Evolutionary conservation across 2,329 filamentous ascomycete species (phyloP).

Genomic region (Chaetothyriales sp.): DNA sequence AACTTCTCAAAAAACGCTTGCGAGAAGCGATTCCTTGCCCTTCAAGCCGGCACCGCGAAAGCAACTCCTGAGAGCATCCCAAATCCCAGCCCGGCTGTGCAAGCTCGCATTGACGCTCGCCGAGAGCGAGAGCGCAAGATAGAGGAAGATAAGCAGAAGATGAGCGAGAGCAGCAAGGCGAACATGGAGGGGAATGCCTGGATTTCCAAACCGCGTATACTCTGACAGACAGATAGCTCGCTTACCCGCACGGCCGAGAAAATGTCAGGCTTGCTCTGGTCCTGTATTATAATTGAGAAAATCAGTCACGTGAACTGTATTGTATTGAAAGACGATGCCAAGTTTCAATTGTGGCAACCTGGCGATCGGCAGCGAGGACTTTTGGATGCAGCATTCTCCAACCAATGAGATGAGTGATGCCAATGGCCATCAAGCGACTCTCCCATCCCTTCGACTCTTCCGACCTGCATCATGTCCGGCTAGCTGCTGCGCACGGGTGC

Average conservation of each 20-base stretch:
- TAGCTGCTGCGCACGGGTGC: neutral
- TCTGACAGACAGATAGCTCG: constrained; percentile 1
- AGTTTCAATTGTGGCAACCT: neutral
- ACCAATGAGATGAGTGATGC: too few species aligned
- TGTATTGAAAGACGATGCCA: too few species aligned
- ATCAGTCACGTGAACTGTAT: neutral
- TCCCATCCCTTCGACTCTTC: too few species aligned
- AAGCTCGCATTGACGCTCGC: constrained; percentile 15
- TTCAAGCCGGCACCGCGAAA: constrained; percentile 31
- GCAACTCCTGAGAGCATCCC: constrained; percentile 28
- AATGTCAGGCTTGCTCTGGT: too few species aligned
- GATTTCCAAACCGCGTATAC: constrained; percentile 10
- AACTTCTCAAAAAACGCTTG: constrained; percentile 37
- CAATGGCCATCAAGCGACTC: too few species aligned
- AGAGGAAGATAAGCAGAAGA: constrained; percentile 3
- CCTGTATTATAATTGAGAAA: neutral
- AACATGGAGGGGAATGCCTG: constrained; percentile 16
- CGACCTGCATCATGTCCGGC: neutral
- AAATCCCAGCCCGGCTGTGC: constrained; percentile 13
- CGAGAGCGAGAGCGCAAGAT: constrained; percentile 12
- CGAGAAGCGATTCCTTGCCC: constrained; percentile 28
- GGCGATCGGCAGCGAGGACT: neutral
- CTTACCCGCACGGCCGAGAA: too few species aligned
- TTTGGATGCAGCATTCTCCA: neutral
- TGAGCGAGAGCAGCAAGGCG: constrained; percentile 2